phyloP scores from a whole-genome alignment of 1,139 yeast genomes.

The Pichia sp. region DNA sequence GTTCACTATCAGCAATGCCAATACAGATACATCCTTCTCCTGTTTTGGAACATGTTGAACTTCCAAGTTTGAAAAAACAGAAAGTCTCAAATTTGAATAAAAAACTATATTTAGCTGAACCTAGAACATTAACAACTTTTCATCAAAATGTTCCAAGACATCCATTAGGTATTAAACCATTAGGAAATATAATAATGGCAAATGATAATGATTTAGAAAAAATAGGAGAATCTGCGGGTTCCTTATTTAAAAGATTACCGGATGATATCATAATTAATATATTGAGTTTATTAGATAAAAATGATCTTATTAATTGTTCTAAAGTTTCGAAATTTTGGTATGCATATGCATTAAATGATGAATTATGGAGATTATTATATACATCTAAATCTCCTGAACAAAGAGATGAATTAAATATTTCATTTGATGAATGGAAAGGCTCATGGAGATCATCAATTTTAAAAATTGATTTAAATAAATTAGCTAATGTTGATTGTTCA shows the following conservation, averaged over 20 bases:
- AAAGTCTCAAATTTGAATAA: neutral
- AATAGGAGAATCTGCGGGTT: conserved; percentile 45
- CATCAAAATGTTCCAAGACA: conserved; percentile 36
- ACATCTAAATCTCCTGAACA: conserved; percentile 24
- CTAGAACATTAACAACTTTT: conserved; percentile 5
- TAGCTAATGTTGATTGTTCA: conserved; percentile 32
- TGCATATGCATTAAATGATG: conserved; percentile 69
- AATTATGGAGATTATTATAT: conserved; percentile 64
- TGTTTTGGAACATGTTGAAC: neutral
- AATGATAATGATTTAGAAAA: conserved; percentile 26
- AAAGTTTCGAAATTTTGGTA: conserved; percentile 61
- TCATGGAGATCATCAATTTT: conserved; percentile 68
- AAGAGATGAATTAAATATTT: conserved; percentile 1
- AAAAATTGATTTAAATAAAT: conserved; percentile 20
- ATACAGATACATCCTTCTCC: neutral
- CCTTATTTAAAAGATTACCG: conserved; percentile 38
- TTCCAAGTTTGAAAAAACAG: conserved; percentile 2
- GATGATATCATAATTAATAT: conserved; percentile 55
- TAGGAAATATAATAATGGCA: conserved; percentile 49
- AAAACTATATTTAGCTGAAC: conserved; percentile 1
- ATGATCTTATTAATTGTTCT: conserved; percentile 42
- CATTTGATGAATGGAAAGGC: conserved; percentile 52
- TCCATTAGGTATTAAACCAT: conserved; percentile 70
- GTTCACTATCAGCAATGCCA: neutral
- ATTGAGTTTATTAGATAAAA: conserved; percentile 38